Evolutionary conservation across 179 eudicot species (phyloP), one percentile per base, ranked within the genome.

Genomic region (Carnegiea gigantea): DNA sequence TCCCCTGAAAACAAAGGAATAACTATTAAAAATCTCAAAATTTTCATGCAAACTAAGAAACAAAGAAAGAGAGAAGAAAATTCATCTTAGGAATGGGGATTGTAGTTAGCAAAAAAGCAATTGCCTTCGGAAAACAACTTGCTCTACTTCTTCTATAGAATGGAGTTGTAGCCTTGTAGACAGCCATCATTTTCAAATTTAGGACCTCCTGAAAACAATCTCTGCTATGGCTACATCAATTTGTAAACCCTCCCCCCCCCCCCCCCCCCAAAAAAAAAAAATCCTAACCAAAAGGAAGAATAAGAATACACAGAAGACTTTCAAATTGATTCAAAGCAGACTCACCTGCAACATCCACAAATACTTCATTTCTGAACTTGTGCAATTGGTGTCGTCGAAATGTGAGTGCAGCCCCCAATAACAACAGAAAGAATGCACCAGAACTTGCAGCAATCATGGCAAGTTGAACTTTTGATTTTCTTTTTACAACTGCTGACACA

Each of bases 331-430:
- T 26, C 48, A 76, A 60, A 20, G 78, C 23, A 38, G 71, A 33
- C 46, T 71, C 44, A 96, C 99, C 98, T 82, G 91, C 84, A 70
- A 96, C 99, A 82, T 96, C 99, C 26, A 90, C 91, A 84, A 90
- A 96, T 44, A 86, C 43, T 43, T 94, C 99, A 70, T 86, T 84
- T 71, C 75, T 84, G 79, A 73, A 76, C 78, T 84, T 89, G 73
- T 64, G 90, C 82, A 44, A 70, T 70, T 84, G 87, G 74, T 82
- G 89, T 49, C 72, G 86, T 59, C 89, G 87, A 83, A 84, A 90
- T 15, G 83, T 74, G 81, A 92, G 81, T 79, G 90, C 72, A 51
- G 93, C 93, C 81, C 93, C 98, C 83, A 96, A 33, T 71, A 90
- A 67, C 82, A 96, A 81, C 76, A 92, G 90, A 81, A 90, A 44